Evolutionary conservation across 2,329 filamentous ascomycete genomes (phyloP).

Genomic region (Aspergillus fumigatus): DNA sequence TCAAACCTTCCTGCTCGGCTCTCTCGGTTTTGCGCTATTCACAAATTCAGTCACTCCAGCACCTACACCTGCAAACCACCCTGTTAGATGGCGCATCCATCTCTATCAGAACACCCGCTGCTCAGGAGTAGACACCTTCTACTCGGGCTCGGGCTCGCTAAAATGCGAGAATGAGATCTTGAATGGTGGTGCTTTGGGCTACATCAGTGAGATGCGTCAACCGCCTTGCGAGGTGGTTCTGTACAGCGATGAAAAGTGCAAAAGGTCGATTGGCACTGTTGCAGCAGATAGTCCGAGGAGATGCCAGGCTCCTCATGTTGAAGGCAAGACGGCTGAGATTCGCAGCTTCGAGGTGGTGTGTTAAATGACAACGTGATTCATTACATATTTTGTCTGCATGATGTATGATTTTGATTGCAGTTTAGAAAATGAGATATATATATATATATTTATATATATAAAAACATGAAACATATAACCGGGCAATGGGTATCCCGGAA

Average conservation of each 20-base stretch:
- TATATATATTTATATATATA: no score
- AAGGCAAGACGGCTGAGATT: not conserved
- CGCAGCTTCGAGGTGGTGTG: not conserved
- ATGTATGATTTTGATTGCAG: no score
- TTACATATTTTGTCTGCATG: no score
- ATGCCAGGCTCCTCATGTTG: not conserved
- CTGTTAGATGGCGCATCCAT: constrained; percentile 5
- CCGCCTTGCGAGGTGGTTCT: constrained; percentile 2
- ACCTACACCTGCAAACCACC: not conserved
- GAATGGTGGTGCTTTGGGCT: constrained; percentile 10
- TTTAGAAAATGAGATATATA: no score
- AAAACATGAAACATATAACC: no score
- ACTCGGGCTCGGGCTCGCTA: constrained; percentile 6
- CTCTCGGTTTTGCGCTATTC: not conserved
- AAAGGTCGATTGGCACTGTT: not conserved
- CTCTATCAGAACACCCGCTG: constrained; percentile 11
- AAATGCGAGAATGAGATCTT: constrained; percentile 5
- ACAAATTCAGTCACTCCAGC: not conserved
- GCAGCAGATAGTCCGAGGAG: not conserved
- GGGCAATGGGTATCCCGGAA: not conserved
- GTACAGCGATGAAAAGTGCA: constrained; percentile 3
- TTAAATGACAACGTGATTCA: not conserved
- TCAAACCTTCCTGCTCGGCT: not conserved
- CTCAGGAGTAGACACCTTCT: constrained; percentile 7
- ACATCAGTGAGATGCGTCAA: constrained; percentile 1